A percentile compares a stretch with the other conserved stretches of the same genome.
phyloP scores from a whole-genome alignment of 768 basidiomycete species.

The Nidularia sp. region DNA sequence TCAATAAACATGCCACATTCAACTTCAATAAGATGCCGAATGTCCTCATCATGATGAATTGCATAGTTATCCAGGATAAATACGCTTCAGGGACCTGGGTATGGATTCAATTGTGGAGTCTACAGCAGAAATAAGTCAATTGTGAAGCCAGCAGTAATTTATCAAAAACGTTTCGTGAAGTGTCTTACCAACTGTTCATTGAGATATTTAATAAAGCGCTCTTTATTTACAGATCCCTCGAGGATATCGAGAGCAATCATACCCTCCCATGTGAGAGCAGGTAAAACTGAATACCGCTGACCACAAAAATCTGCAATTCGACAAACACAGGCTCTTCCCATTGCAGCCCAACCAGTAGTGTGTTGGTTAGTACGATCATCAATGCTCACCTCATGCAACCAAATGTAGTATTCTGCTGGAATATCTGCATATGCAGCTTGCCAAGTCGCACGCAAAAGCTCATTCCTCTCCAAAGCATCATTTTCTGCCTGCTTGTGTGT shows the following conservation, averaged over 20 bases:
- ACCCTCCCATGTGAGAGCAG: constrained; percentile 20
- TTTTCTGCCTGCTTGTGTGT: constrained; percentile 16
- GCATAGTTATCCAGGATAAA: constrained; percentile 35
- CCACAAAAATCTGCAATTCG: constrained; percentile 17
- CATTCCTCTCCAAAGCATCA: constrained; percentile 18
- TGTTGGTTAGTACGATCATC: constrained; percentile 17
- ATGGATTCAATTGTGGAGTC: constrained; percentile 24
- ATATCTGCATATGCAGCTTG: constrained; percentile 10
- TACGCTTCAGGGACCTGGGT: constrained; percentile 26
- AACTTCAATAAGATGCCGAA: constrained; percentile 21
- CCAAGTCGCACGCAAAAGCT: constrained; percentile 14
- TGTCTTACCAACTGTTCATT: constrained; percentile 18
- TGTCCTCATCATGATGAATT: constrained; percentile 32
- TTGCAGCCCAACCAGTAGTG: constrained; percentile 8
- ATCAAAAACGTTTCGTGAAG: neutral
- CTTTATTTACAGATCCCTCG: constrained; percentile 27
- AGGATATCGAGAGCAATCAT: constrained; percentile 26
- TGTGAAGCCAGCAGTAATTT: neutral
- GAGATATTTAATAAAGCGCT: constrained; percentile 23
- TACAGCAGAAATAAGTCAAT: neutral
- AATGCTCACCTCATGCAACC: constrained; percentile 21
- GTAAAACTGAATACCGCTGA: constrained; percentile 20
- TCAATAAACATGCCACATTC: constrained; percentile 13
- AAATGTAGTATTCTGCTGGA: constrained; percentile 11
- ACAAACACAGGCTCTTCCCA: constrained; percentile 16